phyloP scores from a whole-genome alignment of 129 eudicot species.

The Deinandra increscens region DNA sequence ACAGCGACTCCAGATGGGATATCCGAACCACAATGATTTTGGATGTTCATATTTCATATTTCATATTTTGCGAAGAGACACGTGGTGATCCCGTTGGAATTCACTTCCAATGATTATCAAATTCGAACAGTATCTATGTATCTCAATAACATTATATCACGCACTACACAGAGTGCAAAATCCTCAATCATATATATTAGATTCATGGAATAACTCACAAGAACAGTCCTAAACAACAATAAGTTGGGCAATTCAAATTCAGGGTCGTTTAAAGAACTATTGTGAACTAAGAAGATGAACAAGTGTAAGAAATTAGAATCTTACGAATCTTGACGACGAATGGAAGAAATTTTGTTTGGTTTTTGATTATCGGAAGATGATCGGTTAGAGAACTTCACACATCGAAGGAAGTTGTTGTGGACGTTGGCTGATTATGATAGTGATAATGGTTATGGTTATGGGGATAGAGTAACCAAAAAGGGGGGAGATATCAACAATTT shows the following conservation, averaged over 20 bases:
- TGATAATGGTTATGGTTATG: conserved; percentile 3
- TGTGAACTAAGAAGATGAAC: not conserved
- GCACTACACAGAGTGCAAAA: not conserved
- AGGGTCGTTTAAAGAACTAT: no score
- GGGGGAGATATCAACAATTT: not conserved
- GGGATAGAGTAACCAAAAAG: not conserved
- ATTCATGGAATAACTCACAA: no score
- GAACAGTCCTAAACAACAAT: not conserved
- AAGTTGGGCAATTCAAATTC: conserved; percentile 1
- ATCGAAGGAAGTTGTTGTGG: conserved; percentile 4
- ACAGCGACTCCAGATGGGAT: no score
- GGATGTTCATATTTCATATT: conserved; percentile 2
- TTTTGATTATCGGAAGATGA: conserved; percentile 16
- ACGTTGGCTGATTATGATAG: conserved; percentile 16
- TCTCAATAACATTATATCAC: not conserved
- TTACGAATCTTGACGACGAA: conserved; percentile 8
- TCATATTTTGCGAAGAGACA: no score
- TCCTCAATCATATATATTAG: no score
- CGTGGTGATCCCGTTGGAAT: not conserved
- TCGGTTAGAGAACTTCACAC: conserved; percentile 8
- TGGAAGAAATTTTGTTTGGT: conserved; percentile 6
- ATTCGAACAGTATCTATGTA: not conserved
- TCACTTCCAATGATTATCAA: not conserved
- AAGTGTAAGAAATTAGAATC: not conserved
- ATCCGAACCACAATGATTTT: not conserved